Percentiles rank a stretch among this genome's conserved stretches.
Evolutionary conservation across 1,139 yeast genomes (phyloP).

Genomic region (Suhomyces maxii): DNA sequence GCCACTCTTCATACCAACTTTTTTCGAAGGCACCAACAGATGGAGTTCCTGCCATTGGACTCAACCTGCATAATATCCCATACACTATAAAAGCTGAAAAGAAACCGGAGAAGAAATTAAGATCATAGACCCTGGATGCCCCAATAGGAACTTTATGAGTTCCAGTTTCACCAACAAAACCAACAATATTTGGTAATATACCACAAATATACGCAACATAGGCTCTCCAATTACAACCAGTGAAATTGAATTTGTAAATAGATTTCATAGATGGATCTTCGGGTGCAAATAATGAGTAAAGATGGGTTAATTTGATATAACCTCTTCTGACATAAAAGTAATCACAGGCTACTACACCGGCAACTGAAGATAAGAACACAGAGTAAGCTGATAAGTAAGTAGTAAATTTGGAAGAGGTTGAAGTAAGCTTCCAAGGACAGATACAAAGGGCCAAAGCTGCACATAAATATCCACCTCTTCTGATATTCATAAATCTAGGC

Average conservation of each 20-base stretch:
- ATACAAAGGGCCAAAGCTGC: conserved; percentile 75
- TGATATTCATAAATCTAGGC: conserved; percentile 68
- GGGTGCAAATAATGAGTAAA: conserved; percentile 50
- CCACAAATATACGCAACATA: conserved; percentile 71
- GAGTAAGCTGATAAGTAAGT: conserved; percentile 84
- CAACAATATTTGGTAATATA: conserved; percentile 79
- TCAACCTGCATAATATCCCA: conserved; percentile 47
- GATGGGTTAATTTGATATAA: conserved; percentile 58
- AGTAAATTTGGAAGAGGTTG: conserved; percentile 74
- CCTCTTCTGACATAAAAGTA: conserved; percentile 80
- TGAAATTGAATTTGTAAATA: conserved; percentile 57
- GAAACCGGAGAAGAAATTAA: conserved; percentile 78
- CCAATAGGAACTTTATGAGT: conserved; percentile 69
- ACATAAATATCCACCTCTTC: conserved; percentile 77
- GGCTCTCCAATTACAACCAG: conserved; percentile 83
- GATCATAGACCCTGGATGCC: conserved; percentile 68
- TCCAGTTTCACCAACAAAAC: conserved; percentile 82
- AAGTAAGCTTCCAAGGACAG: conserved; percentile 85
- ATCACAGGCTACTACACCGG: conserved; percentile 80
- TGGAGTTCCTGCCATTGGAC: conserved; percentile 65
- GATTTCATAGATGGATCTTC: conserved; percentile 30
- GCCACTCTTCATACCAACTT: conserved; percentile 65
- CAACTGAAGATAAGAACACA: conserved; percentile 82
- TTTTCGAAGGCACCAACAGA: conserved; percentile 49
- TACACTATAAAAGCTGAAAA: conserved; percentile 54